Base-by-base conservation (phyloP, 2,329 filamentous ascomycete species). In the Ophidiomyces ophidiicola region DNA sequence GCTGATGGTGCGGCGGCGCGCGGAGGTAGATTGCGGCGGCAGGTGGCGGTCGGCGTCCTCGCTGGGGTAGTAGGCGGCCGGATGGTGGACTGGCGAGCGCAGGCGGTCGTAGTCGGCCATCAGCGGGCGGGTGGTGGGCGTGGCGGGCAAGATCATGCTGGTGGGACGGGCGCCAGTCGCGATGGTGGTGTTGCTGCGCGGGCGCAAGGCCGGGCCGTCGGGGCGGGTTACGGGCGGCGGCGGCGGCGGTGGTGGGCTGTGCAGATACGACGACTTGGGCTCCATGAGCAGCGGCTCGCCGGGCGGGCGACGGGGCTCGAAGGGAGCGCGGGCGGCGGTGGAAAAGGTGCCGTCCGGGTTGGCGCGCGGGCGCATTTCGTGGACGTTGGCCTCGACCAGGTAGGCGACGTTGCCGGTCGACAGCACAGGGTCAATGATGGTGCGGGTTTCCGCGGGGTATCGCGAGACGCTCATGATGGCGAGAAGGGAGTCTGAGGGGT, bases 341-440 rank as follows among this genome's bases (percentile, higher is more conserved):
- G 21, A 17, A 21, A 36, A 39, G 12, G 36, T 32, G 4, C 36
- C 36, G 20, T 39, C 30, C 4, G 12, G 36, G 14, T 32, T 30
- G 10, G 21, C 12, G 20, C 4, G 17, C 14, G 36, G 36, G 7
- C 36, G 28, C 6, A 39, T 32, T 26, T 39, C 36, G 10, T 26
- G 36, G 15, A 39, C 6, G 4, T 21, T 20, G 4, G 31, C 26
- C 10, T 41, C 38, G 6, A 25, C 23, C 17, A 19, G 10, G 26
- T 56, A 48, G 33, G 56, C 50, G 29, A 64, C 54, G 32, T 55
- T 62, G 25, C 61, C 60, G 5, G 61, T 64, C 12, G 62, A 64
- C 20, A 60, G 54, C 28, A 60, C 57, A 19, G 60, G 59, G 33
- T 63, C 60, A 34, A 53, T 47, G 44, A 57, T 44, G 42, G 54